Evolutionary conservation across 345 rosid species (phyloP).

Genomic region (Eucalyptus grandis): DNA sequence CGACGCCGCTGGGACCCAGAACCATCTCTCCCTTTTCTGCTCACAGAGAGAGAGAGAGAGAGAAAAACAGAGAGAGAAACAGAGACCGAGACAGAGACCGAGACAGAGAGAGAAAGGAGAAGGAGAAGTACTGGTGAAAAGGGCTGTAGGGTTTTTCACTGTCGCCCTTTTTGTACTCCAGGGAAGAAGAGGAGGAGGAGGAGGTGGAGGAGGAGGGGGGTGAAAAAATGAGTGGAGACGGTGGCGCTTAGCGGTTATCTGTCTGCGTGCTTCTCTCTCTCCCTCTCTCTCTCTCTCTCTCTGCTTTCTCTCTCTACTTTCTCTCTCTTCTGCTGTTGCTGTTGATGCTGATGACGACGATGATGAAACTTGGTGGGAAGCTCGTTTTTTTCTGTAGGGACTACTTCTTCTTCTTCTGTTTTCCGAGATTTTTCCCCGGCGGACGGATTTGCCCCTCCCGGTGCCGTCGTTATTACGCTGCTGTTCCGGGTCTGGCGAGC

Average conservation of each 20-base stretch:
- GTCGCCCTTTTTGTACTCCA: background rate
- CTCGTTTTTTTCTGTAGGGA: background rate
- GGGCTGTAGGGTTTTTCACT: background rate
- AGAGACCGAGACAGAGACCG: background rate
- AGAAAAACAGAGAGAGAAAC: background rate
- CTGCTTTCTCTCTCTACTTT: background rate
- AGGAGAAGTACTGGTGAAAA: background rate
- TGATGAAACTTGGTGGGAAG: background rate
- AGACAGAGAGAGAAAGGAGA: background rate
- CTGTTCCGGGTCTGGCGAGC: background rate
- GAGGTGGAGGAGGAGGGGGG: background rate
- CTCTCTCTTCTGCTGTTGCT: background rate
- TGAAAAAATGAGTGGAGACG: background rate
- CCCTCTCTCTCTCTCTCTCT: background rate
- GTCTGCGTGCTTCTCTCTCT: background rate
- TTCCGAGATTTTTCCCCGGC: background rate
- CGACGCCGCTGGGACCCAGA: conserved; percentile 42
- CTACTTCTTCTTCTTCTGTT: background rate
- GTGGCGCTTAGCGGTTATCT: background rate
- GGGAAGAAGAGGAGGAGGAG: background rate
- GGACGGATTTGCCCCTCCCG: background rate
- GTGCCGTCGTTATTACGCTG: background rate
- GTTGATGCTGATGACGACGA: background rate
- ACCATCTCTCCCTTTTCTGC: conserved; percentile 22
- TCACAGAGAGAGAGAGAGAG: background rate